Evolutionary conservation across 192 early-diverging fungal species (phyloP).

Genomic region (Umbelopsis sp.): DNA sequence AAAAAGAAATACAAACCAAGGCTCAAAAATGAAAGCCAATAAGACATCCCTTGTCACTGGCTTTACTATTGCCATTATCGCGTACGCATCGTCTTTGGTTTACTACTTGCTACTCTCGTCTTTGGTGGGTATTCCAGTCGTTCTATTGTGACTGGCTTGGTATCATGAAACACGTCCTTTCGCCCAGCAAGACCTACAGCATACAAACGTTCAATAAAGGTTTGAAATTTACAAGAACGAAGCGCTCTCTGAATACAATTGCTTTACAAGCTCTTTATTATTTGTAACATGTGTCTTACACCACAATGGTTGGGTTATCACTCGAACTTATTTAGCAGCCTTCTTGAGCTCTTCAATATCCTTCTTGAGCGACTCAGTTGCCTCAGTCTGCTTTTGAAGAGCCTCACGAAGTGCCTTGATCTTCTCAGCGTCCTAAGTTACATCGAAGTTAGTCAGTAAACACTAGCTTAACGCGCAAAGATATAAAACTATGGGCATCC

Average conservation of each 20-base stretch:
- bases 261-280: too few relatives aligned
- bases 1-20: background rate
- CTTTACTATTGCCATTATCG: background rate
- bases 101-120: too few relatives aligned
- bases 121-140: too few relatives aligned
- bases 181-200: too few relatives aligned
- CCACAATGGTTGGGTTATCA: background rate
- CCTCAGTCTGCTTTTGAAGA: constrained; percentile 32
- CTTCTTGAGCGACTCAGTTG: constrained; percentile 28
- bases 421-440: constrained; percentile 39
- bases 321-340: constrained; percentile 15
- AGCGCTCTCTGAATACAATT: too few relatives aligned
- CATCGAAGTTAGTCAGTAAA: background rate
- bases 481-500: background rate
- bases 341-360: constrained; percentile 32
- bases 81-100: too few relatives aligned
- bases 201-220: too few relatives aligned
- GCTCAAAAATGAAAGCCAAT: background rate
- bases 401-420: constrained; percentile 37
- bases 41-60: background rate
- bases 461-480: background rate
- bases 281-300: too few relatives aligned
- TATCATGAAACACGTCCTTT: too few relatives aligned
- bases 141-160: too few relatives aligned
- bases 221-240: too few relatives aligned